Evolutionary conservation across 345 rosid species (phyloP), one percentile per base, ranked within the genome.

Genomic region (Microcos paniculata): DNA sequence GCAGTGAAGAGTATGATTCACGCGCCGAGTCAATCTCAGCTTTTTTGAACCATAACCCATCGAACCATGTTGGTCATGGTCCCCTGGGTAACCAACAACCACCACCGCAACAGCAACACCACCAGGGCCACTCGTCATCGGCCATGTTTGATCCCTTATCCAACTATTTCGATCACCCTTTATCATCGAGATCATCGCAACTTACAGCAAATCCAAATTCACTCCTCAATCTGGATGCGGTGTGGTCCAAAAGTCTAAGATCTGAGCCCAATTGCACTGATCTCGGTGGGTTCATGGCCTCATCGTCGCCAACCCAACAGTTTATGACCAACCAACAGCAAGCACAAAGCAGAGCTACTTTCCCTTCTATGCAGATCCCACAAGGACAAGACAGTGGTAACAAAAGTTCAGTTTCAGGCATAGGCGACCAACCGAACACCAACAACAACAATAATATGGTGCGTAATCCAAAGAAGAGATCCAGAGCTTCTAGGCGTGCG

Each of bases 401-500:
- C 4, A 70, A 51, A 43, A 33, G 61, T 24, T 78, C 86, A 23
- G 80, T 33, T 33, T 33, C 82, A 4, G 79, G 75, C 56, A 53
- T 82, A 10, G 75, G 38, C 55, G 84, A 78, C 73, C 76, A 83
- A n/a, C 67, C 72, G 6, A 35, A 35, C 80, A 74, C 58, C 72
- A 70, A 49, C 80, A 79, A 80, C 77, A 73, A 69, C 79, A 43
- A 53, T 80, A 67, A 57, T 81, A 74, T 74, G 55, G 84, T 46
- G 42, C 86, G 91, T 51, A 92, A 91, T 72, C 85, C 95, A 46
- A 94, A 92, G 89, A 94, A 95, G 85, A 86, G 99, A 73, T 84
- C 98, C 6, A 83, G 99, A 78, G 97, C 98, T 24, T 91, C 99
- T 0, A 82, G 98, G 85, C 85, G 97, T 79, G 99, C 98, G 65